phyloP scores from a whole-genome alignment of 139 green algal species.

The Volvox africanus region DNA sequence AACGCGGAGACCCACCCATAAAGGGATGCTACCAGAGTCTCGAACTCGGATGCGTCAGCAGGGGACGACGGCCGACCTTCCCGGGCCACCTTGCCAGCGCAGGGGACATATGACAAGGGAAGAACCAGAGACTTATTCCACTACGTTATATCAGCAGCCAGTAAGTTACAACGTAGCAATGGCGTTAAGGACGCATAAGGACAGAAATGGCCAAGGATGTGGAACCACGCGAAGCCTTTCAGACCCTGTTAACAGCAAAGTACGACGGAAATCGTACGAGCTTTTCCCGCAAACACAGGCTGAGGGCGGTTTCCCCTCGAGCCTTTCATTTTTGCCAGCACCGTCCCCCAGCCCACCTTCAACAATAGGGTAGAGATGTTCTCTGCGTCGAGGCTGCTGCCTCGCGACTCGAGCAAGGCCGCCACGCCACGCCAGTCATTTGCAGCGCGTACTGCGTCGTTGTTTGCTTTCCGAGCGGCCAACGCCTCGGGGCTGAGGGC shows the following conservation, averaged over 20 bases:
- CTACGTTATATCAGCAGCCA: too few species aligned
- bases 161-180: too few species aligned
- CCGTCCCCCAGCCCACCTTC: conserved; percentile 18
- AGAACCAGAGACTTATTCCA: too few species aligned
- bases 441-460: conserved; percentile 20
- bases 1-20: conserved; percentile 42
- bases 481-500: not conserved
- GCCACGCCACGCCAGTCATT: conserved; percentile 27
- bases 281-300: too few species aligned
- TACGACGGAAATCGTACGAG: too few species aligned
- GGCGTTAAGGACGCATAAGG: too few species aligned
- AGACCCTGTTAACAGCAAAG: too few species aligned
- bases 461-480: conserved; percentile 8
- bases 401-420: conserved; percentile 20
- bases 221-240: too few species aligned
- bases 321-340: too few species aligned
- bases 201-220: too few species aligned
- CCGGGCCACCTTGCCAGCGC: not conserved
- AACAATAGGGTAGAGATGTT: conserved; percentile 39
- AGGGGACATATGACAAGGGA: too few species aligned
- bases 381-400: conserved; percentile 43
- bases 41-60: not conserved
- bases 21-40: conserved; percentile 45
- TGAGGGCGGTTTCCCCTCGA: too few species aligned
- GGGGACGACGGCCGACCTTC: not conserved